phyloP scores from a whole-genome alignment of 352 stramenopile genomes.

The Phytophthora sansomeana region DNA sequence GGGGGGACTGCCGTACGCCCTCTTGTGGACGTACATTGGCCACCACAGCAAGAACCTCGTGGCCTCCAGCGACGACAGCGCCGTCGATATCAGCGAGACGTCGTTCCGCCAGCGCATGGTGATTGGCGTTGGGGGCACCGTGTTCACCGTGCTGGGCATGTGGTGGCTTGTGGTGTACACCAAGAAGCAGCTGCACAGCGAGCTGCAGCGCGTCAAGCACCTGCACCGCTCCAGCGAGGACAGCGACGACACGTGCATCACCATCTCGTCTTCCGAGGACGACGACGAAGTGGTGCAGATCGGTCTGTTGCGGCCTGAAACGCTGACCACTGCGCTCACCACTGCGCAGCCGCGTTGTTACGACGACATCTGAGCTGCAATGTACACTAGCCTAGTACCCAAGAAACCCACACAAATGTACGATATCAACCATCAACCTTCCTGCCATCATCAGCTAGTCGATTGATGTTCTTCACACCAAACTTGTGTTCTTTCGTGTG shows the following conservation, averaged over 20 bases:
- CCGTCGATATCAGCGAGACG: constrained; percentile 19
- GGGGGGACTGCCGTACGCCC: constrained; percentile 57
- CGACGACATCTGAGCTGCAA: constrained; percentile 28
- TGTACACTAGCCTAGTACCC: constrained; percentile 28
- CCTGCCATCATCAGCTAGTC: neutral
- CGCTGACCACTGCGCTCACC: constrained; percentile 27
- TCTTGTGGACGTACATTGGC: constrained; percentile 76
- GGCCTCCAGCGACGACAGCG: constrained; percentile 17
- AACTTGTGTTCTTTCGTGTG: constrained; percentile 10
- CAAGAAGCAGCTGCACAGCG: constrained; percentile 48
- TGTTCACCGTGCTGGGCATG: constrained; percentile 55
- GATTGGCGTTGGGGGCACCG: constrained; percentile 38
- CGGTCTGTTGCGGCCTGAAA: constrained; percentile 21
- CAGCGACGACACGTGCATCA: constrained; percentile 41
- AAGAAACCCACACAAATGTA: constrained; percentile 35
- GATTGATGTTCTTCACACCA: neutral
- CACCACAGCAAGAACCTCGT: constrained; percentile 62
- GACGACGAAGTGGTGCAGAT: constrained; percentile 34
- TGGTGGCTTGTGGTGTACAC: constrained; percentile 63
- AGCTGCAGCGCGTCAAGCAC: constrained; percentile 45
- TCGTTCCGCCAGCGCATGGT: constrained; percentile 36
- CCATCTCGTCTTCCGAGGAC: constrained; percentile 40
- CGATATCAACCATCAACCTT: constrained; percentile 20
- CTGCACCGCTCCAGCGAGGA: constrained; percentile 35
- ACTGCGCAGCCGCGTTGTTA: constrained; percentile 28